Conservation (phyloP, 805 yeast species). For the Grigorovia yakushimaensis region DNA sequence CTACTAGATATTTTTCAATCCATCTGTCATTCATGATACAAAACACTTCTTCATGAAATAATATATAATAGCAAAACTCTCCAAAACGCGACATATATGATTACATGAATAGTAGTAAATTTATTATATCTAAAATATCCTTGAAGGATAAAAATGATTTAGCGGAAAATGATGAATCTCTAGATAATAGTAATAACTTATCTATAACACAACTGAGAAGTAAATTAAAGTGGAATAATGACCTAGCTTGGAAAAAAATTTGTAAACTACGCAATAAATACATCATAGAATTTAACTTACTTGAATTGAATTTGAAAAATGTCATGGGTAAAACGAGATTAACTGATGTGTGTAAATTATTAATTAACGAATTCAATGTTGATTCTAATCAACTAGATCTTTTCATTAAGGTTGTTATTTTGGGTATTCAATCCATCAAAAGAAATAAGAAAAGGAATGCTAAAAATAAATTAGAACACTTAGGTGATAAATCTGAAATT, state of each 20-base stretch:
- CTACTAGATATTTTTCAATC: no score
- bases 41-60: no score
- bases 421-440: constrained; percentile 88
- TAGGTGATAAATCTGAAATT: not conserved
- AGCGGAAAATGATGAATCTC: not conserved
- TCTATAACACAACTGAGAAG: not conserved
- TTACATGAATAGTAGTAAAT: not conserved
- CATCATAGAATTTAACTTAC: not conserved
- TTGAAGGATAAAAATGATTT: not conserved
- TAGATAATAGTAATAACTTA: not conserved
- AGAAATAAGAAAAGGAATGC: constrained; percentile 69
- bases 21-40: no score
- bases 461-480: constrained; percentile 19
- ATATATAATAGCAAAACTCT: not conserved
- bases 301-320: not conserved
- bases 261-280: not conserved
- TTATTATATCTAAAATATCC: not conserved
- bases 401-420: constrained; percentile 81
- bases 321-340: not conserved
- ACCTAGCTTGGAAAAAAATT: not conserved
- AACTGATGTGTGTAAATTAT: not conserved
- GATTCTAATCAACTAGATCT: constrained; percentile 20
- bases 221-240: not conserved
- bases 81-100: not conserved
- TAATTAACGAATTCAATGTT: constrained; percentile 39